phyloP scores from a whole-genome alignment of 495 filamentous ascomycete species.

The Penicillium tannophilum region DNA sequence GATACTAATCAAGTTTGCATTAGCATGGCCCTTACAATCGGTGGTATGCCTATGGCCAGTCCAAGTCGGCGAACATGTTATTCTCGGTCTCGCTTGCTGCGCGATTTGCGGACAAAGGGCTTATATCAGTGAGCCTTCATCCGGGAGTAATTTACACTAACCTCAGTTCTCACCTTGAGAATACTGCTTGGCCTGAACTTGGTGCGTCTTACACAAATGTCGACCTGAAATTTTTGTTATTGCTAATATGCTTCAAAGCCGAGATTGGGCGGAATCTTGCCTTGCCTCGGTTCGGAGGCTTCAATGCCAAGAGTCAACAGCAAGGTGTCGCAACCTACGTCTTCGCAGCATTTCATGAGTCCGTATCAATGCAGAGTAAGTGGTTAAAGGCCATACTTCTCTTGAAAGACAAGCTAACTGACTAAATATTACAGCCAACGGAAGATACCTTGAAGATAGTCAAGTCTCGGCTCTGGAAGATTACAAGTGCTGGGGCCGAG shows the following conservation, averaged over 20 bases:
- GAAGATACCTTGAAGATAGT: slow-evolving; percentile 22
- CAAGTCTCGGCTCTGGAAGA: slow-evolving; percentile 36
- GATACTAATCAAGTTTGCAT: slow-evolving; percentile 20
- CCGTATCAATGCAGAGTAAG: neutral
- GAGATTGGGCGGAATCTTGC: neutral
- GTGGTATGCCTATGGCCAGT: slow-evolving; percentile 55
- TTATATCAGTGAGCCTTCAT: slow-evolving; percentile 40
- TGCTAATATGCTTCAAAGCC: neutral
- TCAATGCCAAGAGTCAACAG: slow-evolving; percentile 1
- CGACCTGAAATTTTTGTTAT: neutral
- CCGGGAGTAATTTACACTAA: slow-evolving; percentile 43
- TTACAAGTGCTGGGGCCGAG: slow-evolving; percentile 7
- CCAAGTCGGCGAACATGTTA: slow-evolving; percentile 62
- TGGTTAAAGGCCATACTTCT: neutral
- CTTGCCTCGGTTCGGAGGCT: neutral
- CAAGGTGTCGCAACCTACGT: slow-evolving; percentile 12
- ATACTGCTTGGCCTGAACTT: slow-evolving; percentile 16
- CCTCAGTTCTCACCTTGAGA: slow-evolving; percentile 31
- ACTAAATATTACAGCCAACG: slow-evolving; percentile 1
- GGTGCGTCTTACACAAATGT: neutral
- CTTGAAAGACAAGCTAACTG: too few relatives aligned
- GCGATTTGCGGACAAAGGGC: slow-evolving; percentile 44
- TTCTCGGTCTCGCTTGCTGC: slow-evolving; percentile 36
- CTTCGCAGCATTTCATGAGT: slow-evolving; percentile 10
- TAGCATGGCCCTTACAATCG: slow-evolving; percentile 54